Evolutionary conservation across 768 basidiomycete genomes (phyloP), one percentile per base, ranked within the genome.

Genomic region (Boletus sp.): DNA sequence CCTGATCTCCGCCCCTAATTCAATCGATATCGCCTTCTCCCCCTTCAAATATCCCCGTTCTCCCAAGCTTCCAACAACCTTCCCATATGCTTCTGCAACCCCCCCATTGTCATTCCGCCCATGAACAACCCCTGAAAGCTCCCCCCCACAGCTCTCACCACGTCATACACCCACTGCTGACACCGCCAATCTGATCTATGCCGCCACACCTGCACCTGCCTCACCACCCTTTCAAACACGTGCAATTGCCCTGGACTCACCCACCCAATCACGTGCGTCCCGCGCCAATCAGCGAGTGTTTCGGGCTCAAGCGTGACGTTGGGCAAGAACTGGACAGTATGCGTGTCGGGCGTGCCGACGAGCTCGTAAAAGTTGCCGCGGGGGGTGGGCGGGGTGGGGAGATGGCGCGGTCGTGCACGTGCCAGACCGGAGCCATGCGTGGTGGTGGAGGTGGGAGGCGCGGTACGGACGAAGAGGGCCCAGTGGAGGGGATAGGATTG

Each of bases 11-110:
- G 56, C 11, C 14, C 29, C 55, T 12, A 17, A 41, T 36, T 8
- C 33, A 48, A n/a, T 12, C 11, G 3, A 37, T 6, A 15, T 37
- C 46, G 24, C 42, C 4, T 24, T n/a, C 11, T 33, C 18, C 30
- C n/a, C 17, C 5, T 7, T 58, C 55, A 67, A 20, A 71, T 66
- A 33, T 72, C 67, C 14, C 65, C 65, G 11, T 52, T 59, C 53
- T 71, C 68, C 70, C 70, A 73, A 52, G 65, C 68, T 2, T 71
- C 70, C 56, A 73, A 52, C 15, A 71, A 39, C 39, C 42, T 53
- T 24, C 53, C 55, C 70, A 71, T 73, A 5, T 61, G 65, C 11
- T 44, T 49, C 41, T 72, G 63, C 32, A 71, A 30, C 35, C 32
- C 60, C 40, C 39, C 60, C 35, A 64, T 58, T 30, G 53, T 52